Conservation (phyloP, 805 yeast genomes). For the Yamadazyma sp. region DNA sequence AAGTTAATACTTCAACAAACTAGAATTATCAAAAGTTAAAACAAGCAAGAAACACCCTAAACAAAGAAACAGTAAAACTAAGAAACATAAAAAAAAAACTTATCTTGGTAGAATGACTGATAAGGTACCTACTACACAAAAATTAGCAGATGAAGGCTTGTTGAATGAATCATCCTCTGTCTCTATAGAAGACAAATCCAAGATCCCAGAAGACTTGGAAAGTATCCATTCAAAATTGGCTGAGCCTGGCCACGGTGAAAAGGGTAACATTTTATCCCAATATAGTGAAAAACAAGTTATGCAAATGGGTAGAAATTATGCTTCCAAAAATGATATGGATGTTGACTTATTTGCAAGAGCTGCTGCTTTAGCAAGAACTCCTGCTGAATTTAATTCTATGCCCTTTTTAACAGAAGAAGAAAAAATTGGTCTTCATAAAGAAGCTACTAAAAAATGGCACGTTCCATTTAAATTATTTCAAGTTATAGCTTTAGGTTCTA, state of each 20-base stretch:
- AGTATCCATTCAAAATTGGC: slow-evolving; percentile 15
- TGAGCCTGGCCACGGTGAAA: slow-evolving; percentile 17
- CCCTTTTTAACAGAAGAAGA: slow-evolving; percentile 44
- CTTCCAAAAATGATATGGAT: slow-evolving; percentile 52
- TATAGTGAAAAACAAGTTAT: slow-evolving; percentile 63
- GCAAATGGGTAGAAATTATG: slow-evolving; percentile 69
- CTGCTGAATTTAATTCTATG: slow-evolving; percentile 56
- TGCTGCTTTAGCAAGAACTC: slow-evolving; percentile 57
- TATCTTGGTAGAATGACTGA: slow-evolving; percentile 2
- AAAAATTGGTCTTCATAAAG: slow-evolving; percentile 45
- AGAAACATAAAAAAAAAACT: too few species aligned
- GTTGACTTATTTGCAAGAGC: slow-evolving; percentile 58
- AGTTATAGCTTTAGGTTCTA: slow-evolving; percentile 57
- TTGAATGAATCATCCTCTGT: slow-evolving; percentile 9
- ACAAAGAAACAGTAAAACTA: too few species aligned
- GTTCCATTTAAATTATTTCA: slow-evolving; percentile 50
- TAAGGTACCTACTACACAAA: neutral
- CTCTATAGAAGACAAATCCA: slow-evolving; percentile 7
- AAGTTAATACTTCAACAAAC: too few species aligned
- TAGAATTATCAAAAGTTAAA: too few species aligned
- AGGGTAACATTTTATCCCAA: slow-evolving; percentile 49
- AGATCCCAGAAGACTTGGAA: slow-evolving; percentile 11
- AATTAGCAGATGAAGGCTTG: slow-evolving; percentile 1
- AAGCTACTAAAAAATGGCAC: slow-evolving; percentile 39
- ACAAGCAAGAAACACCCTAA: too few species aligned